phyloP scores from a whole-genome alignment of 2,329 filamentous ascomycete species.

The Exophiala dermatitidis region DNA sequence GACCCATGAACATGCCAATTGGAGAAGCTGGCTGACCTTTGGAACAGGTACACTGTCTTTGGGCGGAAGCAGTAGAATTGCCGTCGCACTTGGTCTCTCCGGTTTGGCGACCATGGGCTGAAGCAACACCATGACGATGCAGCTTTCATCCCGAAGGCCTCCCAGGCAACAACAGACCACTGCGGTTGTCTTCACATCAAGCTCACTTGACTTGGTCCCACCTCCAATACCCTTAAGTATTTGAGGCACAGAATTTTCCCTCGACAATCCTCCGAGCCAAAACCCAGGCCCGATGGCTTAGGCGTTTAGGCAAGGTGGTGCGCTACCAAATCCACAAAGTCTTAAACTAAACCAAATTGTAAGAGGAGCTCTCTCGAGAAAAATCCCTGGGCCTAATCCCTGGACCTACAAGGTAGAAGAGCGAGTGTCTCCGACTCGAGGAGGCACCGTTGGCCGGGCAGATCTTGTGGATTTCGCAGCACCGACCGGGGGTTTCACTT shows the following conservation, averaged over 20 bases:
- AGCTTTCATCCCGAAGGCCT: no score
- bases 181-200: neutral
- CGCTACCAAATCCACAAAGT: neutral
- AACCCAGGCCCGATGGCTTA: neutral
- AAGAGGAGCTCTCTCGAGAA: neutral
- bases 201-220: neutral
- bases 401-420: neutral
- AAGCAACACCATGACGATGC: no score
- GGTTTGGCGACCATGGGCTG: no score
- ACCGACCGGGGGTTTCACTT: neutral
- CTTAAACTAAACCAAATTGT: neutral
- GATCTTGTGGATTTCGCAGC: neutral
- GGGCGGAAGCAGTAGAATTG: neutral
- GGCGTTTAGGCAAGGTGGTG: neutral
- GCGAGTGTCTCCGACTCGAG: neutral
- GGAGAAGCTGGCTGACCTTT: neutral
- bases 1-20: neutral
- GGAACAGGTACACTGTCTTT: neutral
- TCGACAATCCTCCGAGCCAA: neutral
- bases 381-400: neutral
- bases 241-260: neutral
- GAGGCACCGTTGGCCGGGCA: neutral
- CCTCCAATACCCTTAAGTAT: neutral
- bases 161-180: neutral
- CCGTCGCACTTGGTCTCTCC: neutral